phyloP scores from a whole-genome alignment of 2,329 filamentous ascomycete genomes.

The Monosporascus sp. region DNA sequence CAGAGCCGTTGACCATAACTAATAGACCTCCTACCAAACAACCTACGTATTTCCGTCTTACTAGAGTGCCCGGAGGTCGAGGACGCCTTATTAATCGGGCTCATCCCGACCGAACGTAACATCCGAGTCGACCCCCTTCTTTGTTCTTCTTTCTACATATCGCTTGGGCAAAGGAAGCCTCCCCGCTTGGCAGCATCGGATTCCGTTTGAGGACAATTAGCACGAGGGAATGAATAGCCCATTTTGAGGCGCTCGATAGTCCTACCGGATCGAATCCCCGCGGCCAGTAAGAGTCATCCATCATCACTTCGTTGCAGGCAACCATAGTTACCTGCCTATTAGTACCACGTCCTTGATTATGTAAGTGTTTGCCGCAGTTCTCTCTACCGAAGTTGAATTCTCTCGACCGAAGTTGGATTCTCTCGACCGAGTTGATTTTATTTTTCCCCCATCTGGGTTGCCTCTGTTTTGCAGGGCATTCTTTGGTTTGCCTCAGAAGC shows the following conservation, averaged over 20 bases:
- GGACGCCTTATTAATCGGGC: not conserved
- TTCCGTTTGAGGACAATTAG: not conserved
- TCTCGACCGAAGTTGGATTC: not conserved
- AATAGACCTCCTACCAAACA: not conserved
- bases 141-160: not conserved
- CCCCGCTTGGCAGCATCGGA: not conserved
- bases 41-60: no score
- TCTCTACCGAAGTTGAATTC: not conserved
- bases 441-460: not conserved
- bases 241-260: not conserved
- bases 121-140: not conserved
- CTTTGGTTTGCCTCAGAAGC: not conserved
- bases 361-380: not conserved
- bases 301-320: not conserved
- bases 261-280: not conserved
- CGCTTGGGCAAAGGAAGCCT: not conserved
- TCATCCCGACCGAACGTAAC: not conserved
- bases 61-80: not conserved
- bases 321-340: not conserved
- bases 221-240: not conserved
- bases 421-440: not conserved
- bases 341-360: not conserved
- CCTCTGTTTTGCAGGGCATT: not conserved
- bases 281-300: not conserved
- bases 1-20: not conserved